A percentile compares a stretch with the other conserved stretches of the same genome.
Conservation (phyloP, 176 grass and related monocot species). For the Aegilops sharonensis region DNA sequence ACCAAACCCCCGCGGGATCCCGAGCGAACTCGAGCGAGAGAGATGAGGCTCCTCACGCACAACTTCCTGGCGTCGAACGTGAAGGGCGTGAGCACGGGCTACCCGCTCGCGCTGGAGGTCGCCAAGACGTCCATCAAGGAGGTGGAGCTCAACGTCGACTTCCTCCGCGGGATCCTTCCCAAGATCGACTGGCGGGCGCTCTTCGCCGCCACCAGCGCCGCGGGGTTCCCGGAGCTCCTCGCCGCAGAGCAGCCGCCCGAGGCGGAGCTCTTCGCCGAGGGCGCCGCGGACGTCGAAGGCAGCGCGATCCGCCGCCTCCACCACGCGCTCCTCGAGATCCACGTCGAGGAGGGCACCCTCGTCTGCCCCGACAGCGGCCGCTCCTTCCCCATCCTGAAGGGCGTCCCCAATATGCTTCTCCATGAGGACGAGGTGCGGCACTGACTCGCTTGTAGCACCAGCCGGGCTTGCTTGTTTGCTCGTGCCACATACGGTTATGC, state of each 20-base stretch:
- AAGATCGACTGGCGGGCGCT: constrained; percentile 94
- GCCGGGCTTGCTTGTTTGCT: neutral
- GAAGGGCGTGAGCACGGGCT: constrained; percentile 65
- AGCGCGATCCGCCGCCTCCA: constrained; percentile 77
- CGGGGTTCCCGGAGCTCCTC: constrained; percentile 58
- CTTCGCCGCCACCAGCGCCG: constrained; percentile 43
- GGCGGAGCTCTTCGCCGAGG: constrained; percentile 65
- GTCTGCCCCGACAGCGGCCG: constrained; percentile 81
- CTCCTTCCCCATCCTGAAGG: constrained; percentile 81
- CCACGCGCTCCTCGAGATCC: constrained; percentile 82
- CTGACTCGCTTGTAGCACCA: neutral
- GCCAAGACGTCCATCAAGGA: constrained; percentile 74
- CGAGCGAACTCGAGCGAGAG: neutral
- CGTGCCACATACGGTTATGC: constrained; percentile 1
- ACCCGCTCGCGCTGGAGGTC: constrained; percentile 70
- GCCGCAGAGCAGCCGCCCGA: constrained; percentile 41
- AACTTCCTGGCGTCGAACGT: constrained; percentile 86
- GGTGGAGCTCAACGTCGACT: constrained; percentile 91
- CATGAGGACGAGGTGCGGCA: constrained; percentile 84
- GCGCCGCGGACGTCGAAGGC: constrained; percentile 48
- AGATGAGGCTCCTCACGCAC: constrained; percentile 89
- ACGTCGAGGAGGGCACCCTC: constrained; percentile 81
- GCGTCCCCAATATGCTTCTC: constrained; percentile 99
- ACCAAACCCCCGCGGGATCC: neutral
- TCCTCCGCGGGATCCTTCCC: constrained; percentile 81